Evolutionary conservation across 1,284 basidiomycete species (phyloP).

Genomic region (Naganishia sp.): DNA sequence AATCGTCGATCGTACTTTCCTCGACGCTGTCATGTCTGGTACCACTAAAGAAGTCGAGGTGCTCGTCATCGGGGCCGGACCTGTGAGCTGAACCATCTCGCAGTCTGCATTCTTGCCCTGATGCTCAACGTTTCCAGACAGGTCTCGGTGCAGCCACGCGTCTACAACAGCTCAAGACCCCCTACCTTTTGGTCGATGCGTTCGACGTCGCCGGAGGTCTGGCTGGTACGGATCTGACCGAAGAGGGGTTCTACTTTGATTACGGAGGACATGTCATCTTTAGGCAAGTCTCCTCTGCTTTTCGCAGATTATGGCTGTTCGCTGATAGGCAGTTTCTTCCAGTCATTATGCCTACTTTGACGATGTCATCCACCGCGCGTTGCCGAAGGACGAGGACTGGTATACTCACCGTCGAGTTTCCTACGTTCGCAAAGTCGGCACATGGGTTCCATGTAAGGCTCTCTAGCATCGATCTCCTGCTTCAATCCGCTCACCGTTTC

Average conservation of each 20-base stretch:
- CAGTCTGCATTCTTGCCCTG: not conserved
- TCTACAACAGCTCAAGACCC: conserved; percentile 55
- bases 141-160: conserved; percentile 60
- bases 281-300: conserved; percentile 41
- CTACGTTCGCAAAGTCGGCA: conserved; percentile 57
- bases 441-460: conserved; percentile 57
- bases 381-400: conserved; percentile 58
- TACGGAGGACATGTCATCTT: conserved; percentile 61
- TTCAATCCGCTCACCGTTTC: not conserved
- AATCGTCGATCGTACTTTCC: not conserved
- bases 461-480: not conserved
- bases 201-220: conserved; percentile 57
- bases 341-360: conserved; percentile 60
- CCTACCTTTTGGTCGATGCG: conserved; percentile 56
- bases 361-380: conserved; percentile 57
- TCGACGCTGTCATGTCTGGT: not conserved
- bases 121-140: conserved; percentile 39
- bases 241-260: conserved; percentile 60
- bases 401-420: conserved; percentile 59
- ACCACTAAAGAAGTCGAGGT: conserved; percentile 42
- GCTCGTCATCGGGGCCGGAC: conserved; percentile 53
- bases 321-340: not conserved
- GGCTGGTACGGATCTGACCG: conserved; percentile 57
- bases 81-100: conserved; percentile 34
- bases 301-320: not conserved